phyloP scores from a whole-genome alignment of 108 stramenopile genomes.

The Fistulifera solaris region DNA sequence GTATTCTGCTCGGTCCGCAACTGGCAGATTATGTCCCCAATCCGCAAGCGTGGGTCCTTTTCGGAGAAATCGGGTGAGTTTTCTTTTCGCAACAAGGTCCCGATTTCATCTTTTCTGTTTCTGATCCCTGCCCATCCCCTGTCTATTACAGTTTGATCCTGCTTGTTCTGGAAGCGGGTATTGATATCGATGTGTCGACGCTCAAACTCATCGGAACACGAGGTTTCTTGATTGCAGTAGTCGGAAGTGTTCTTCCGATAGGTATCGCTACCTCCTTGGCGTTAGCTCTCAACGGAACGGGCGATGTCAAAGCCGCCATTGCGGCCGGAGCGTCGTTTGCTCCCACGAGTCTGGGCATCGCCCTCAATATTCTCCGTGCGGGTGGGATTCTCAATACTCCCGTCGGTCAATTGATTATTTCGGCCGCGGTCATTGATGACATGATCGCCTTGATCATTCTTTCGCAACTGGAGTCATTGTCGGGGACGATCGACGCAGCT shows the following conservation, averaged over 20 bases:
- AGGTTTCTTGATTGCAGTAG: conserved; percentile 61
- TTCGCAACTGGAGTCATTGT: conserved; percentile 28
- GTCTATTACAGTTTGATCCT: conserved; percentile 33
- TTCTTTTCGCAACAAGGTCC: neutral
- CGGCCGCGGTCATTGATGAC: conserved; percentile 53
- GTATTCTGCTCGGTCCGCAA: conserved; percentile 63
- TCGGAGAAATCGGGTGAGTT: conserved; percentile 61
- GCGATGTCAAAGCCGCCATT: conserved; percentile 26
- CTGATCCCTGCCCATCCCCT: neutral
- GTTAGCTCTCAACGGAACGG: conserved; percentile 23
- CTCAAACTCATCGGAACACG: conserved; percentile 67
- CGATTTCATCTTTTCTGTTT: neutral
- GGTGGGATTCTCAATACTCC: conserved; percentile 43
- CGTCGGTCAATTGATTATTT: conserved; percentile 54
- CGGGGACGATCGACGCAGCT: conserved; percentile 5
- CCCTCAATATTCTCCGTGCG: conserved; percentile 34
- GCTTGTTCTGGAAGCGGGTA: conserved; percentile 71
- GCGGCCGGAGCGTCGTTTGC: conserved; percentile 50
- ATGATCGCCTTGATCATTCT: conserved; percentile 46
- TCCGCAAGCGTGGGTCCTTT: conserved; percentile 55
- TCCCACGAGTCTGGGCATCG: conserved; percentile 51
- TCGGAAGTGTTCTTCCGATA: conserved; percentile 73
- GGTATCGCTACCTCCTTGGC: conserved; percentile 55
- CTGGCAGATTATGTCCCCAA: conserved; percentile 53
- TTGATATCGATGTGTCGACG: conserved; percentile 70